Conservation (phyloP, 257 asterid genomes). For the Nicotiana undulata region DNA sequence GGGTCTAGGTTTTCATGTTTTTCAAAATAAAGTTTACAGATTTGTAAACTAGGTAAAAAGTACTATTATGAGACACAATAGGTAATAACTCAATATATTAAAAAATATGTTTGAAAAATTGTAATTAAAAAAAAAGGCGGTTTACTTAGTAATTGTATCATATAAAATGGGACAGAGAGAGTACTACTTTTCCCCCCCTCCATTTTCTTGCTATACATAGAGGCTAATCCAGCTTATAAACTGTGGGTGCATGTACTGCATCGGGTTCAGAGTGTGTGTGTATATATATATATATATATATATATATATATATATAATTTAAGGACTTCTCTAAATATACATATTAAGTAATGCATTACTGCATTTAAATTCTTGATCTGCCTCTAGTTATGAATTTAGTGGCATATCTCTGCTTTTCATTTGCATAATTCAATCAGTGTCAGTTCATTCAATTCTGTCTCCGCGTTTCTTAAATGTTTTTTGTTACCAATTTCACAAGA, state of each 20-base stretch:
- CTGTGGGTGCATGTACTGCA: background rate
- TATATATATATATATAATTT: background rate
- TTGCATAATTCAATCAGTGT: background rate
- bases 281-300: background rate
- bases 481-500: background rate
- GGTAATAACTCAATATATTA: background rate
- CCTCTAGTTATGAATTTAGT: background rate
- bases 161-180: background rate
- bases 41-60: background rate
- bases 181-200: background rate
- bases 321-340: background rate
- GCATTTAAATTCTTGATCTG: background rate
- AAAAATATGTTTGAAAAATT: background rate
- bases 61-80: background rate
- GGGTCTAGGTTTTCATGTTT: background rate
- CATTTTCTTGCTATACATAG: background rate
- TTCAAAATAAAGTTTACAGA: background rate
- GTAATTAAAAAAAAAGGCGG: background rate
- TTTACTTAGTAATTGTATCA: background rate
- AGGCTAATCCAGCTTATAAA: background rate
- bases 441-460: background rate
- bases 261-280: background rate
- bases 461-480: background rate
- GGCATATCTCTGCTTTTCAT: background rate
- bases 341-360: background rate